Percentiles rank a stretch among this genome's conserved stretches.
These are phyloP conservation scores for Suillus hirtellus DNA, from an alignment of 768 basidiomycete species.

Conservation along the genomic window DNA sequence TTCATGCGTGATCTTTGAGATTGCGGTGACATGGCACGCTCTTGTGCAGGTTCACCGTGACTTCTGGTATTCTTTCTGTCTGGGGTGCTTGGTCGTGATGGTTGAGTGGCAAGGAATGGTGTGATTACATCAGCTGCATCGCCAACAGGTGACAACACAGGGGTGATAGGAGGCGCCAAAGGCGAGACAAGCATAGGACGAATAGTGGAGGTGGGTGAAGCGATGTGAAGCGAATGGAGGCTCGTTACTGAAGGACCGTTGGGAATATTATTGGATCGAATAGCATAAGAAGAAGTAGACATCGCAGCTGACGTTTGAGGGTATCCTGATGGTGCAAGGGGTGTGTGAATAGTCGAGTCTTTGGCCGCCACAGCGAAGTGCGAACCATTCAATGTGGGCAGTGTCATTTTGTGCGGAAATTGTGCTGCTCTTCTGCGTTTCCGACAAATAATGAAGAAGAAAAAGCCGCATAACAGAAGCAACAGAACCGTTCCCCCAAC, in stretches of 20 bases:
- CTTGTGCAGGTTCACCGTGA: constrained; percentile 4
- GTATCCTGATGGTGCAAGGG: constrained; percentile 2
- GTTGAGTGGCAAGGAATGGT: constrained; percentile 21
- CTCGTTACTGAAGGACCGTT: constrained; percentile 17
- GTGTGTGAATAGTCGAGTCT: constrained; percentile 1
- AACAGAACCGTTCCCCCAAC: constrained; percentile 20
- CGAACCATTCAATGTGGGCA: background rate
- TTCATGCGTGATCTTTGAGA: constrained; percentile 24
- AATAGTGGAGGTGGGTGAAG: constrained; percentile 5
- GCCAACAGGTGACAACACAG: constrained; percentile 2
- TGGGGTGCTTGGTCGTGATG: constrained; percentile 7
- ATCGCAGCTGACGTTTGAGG: constrained; percentile 4
- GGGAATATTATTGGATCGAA: constrained; percentile 10
- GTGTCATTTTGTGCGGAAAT: background rate
- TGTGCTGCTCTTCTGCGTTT: constrained; percentile 11
- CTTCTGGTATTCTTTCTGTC: constrained; percentile 13
- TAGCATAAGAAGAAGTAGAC: background rate
- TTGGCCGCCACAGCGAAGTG: constrained; percentile 8
- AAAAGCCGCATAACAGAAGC: constrained; percentile 17
- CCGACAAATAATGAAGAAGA: constrained; percentile 15
- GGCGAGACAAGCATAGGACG: constrained; percentile 1
- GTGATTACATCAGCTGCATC: constrained; percentile 26
- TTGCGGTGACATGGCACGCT: constrained; percentile 5
- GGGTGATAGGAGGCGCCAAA: constrained; percentile 3
- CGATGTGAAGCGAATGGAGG: constrained; percentile 2